phyloP scores from a whole-genome alignment of 1,284 basidiomycete genomes.

The Cerrena zonata region DNA sequence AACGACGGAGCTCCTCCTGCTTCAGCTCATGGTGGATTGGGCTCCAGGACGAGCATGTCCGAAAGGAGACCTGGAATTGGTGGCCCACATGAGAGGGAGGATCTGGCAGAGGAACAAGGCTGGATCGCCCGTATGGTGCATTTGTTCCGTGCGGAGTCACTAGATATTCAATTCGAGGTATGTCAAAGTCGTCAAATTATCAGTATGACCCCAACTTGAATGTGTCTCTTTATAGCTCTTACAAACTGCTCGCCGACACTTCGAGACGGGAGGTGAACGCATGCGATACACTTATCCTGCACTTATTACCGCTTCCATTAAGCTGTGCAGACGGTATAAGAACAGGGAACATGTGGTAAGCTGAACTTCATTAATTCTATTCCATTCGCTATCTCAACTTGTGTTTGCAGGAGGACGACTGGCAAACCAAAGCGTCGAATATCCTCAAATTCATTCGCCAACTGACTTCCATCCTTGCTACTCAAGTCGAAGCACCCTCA shows the following conservation, averaged over 20 bases:
- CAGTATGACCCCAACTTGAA: background rate
- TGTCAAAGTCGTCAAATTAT: constrained; percentile 19
- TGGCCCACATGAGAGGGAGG: constrained; percentile 64
- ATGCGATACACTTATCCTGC: constrained; percentile 94
- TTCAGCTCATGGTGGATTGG: constrained; percentile 13
- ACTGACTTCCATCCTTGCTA: constrained; percentile 83
- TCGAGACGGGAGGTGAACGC: constrained; percentile 85
- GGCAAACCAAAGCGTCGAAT: constrained; percentile 73
- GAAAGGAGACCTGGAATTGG: constrained; percentile 54
- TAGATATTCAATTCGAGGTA: constrained; percentile 85
- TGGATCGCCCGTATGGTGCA: constrained; percentile 97
- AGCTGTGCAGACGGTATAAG: constrained; percentile 85
- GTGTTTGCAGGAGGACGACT: constrained; percentile 63
- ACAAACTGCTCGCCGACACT: constrained; percentile 82
- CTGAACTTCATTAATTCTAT: constrained; percentile 7
- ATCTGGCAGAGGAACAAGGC: constrained; percentile 92
- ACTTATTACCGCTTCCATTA: constrained; percentile 84
- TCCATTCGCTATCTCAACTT: background rate
- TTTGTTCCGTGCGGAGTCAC: constrained; percentile 78
- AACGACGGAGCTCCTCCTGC: constrained; percentile 52
- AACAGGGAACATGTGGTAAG: constrained; percentile 60
- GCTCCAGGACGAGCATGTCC: constrained; percentile 34
- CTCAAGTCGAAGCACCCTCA: constrained; percentile 84
- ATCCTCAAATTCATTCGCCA: constrained; percentile 91
- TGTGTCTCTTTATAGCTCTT: constrained; percentile 52